Evolutionary conservation across 2,329 filamentous ascomycete species (phyloP).

Genomic region (Zasmidium angulare): DNA sequence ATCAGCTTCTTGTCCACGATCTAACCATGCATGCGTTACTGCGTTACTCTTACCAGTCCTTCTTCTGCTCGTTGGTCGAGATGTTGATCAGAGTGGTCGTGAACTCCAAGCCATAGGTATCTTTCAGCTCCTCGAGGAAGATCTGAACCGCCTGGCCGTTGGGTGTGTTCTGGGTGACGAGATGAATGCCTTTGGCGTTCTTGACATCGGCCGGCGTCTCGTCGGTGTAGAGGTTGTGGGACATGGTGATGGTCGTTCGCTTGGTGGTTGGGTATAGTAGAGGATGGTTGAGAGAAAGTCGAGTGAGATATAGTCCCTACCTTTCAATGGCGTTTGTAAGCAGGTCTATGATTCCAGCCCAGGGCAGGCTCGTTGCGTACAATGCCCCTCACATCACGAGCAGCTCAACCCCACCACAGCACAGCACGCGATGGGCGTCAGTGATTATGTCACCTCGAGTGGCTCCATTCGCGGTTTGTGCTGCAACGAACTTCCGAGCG

Average conservation of each 20-base stretch:
- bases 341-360: neutral
- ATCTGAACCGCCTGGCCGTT: slow-evolving; percentile 56
- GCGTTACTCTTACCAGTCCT: slow-evolving; percentile 52
- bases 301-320: neutral
- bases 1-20: no score
- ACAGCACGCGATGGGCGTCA: no score
- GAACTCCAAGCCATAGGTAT: slow-evolving; percentile 51
- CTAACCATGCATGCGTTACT: no score
- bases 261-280: neutral
- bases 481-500: no score
- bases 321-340: neutral
- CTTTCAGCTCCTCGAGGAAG: slow-evolving; percentile 56
- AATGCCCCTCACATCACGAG: no score
- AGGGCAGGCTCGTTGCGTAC: no score
- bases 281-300: neutral
- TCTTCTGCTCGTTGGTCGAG: slow-evolving; percentile 55
- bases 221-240: slow-evolving; percentile 44
- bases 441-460: no score
- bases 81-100: slow-evolving; percentile 52
- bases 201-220: slow-evolving; percentile 49
- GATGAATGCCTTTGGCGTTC: slow-evolving; percentile 52
- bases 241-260: slow-evolving; percentile 30
- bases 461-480: no score
- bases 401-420: no score
- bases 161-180: slow-evolving; percentile 53